Conservation (phyloP, 495 filamentous ascomycete species). For the Zalerion maritima region DNA sequence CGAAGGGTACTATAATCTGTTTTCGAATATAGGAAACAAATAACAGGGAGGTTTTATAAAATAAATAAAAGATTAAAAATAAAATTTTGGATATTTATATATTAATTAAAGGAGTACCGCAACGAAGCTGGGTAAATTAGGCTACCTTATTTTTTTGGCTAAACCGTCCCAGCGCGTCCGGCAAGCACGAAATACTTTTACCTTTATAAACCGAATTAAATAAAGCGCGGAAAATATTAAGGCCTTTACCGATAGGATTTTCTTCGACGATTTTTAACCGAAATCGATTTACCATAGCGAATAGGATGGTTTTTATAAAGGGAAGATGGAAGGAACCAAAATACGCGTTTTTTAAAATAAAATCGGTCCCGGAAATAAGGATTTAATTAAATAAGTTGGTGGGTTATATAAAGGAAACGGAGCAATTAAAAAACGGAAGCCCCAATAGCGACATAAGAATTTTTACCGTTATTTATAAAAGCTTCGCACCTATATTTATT, state of each 20-base stretch:
- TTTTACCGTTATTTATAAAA: too few species aligned
- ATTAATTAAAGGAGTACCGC: background rate
- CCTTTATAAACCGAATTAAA: background rate
- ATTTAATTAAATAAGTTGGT: too few species aligned
- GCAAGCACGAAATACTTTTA: background rate
- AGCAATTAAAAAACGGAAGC: too few species aligned
- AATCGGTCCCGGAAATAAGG: too few species aligned
- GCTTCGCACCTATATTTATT: too few species aligned
- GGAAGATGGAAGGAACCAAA: too few species aligned
- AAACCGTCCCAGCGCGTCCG: conserved; percentile 1
- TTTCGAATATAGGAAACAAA: background rate
- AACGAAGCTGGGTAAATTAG: background rate
- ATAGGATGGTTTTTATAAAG: too few species aligned
- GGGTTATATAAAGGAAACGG: too few species aligned
- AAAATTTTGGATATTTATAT: background rate
- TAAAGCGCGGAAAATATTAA: background rate
- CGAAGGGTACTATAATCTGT: background rate
- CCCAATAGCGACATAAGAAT: too few species aligned
- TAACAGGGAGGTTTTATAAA: background rate
- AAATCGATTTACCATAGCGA: too few species aligned
- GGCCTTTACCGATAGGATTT: background rate
- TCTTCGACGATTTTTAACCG: background rate
- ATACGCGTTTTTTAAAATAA: too few species aligned
- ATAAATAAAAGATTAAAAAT: conserved; percentile 1
- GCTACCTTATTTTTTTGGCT: background rate